Conservation (phyloP, 1,284 basidiomycete species). For the Malassezia vespertilionis region DNA sequence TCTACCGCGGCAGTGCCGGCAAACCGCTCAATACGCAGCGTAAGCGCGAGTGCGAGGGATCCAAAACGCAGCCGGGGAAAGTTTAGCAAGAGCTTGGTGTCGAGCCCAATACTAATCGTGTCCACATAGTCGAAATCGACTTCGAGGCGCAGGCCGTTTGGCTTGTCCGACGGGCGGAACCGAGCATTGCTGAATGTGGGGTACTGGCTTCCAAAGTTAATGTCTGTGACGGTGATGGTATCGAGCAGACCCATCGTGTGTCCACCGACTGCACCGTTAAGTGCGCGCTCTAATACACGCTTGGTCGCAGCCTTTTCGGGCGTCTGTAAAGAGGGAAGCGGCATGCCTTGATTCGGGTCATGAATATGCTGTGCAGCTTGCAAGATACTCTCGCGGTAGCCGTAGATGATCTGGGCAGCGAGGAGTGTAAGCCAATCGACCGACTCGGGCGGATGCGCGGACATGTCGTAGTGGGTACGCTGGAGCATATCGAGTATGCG, state of each 20-base stretch:
- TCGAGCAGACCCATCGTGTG: constrained; percentile 30
- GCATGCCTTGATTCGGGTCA: not conserved
- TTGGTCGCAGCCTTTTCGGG: constrained; percentile 13
- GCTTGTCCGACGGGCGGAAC: constrained; percentile 53
- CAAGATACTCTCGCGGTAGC: constrained; percentile 36
- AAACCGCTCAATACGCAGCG: constrained; percentile 53
- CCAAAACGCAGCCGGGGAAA: constrained; percentile 54
- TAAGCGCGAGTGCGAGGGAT: constrained; percentile 53
- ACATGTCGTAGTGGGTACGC: constrained; percentile 53
- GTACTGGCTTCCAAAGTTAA: constrained; percentile 52
- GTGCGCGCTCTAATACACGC: constrained; percentile 37
- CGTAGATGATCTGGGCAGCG: constrained; percentile 51
- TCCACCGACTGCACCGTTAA: constrained; percentile 22
- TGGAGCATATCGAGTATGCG: constrained; percentile 49
- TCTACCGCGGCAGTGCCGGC: constrained; percentile 49
- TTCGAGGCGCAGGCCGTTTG: constrained; percentile 52
- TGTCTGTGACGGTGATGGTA: constrained; percentile 53
- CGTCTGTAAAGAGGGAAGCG: constrained; percentile 4
- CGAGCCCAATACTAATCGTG: constrained; percentile 51
- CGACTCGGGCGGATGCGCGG: constrained; percentile 52
- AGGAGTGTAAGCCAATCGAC: constrained; percentile 55
- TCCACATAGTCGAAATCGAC: constrained; percentile 55
- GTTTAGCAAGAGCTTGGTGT: constrained; percentile 54
- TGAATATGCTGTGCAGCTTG: not conserved
- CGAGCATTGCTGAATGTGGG: constrained; percentile 53